Base-by-base conservation (phyloP, 2,329 filamentous ascomycete genomes). In the Furcasterigmium sp. region DNA sequence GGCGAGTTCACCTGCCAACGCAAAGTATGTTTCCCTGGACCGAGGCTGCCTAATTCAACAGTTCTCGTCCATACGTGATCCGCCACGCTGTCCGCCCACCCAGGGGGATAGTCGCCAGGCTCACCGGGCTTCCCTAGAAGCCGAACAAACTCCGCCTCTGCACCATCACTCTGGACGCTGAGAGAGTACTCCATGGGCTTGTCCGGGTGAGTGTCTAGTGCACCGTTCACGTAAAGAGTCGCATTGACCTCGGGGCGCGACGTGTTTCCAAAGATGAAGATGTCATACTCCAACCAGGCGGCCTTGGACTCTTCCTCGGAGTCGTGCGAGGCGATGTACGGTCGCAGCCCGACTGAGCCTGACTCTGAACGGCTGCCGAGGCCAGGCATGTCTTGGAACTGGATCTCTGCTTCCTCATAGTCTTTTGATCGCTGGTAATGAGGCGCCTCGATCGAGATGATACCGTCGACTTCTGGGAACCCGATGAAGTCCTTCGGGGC, bases 201-300 rank as follows among this genome's bases (percentile, higher is more conserved):
- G 26, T 62, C 58, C 1, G 74, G 72, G 46, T 73, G 66, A 14
- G 70, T 67, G 50, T 78, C 75, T 7, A 75, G 61, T 0, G 65
- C 53, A 8, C 49, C 51, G 36, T 53, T 60, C 45, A 62, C 52
- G 42, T 57, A 60, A 6, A 58, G 46, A 1, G 52, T 53, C 1
- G 54, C 57, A 3, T 51, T 48, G 5, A 62, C 44, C 9, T 41
- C 9, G 11, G 17, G 4, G 7, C 26, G 40, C 1, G 39, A 17
- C 3, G 42, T 37, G 6, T 46, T 28, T n/a, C 49, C 21, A 45
- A 55, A 54, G 17, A 61, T 42, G 43, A 53, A 60, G 30, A 61
- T 50, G n/a, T 53, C 44, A 43, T 60, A 61, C 19, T 55, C 53
- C 2, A 46, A 54, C 48, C 47, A 53, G 0, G 53, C 48, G 1